phyloP scores from a whole-genome alignment of 225 moss, liverwort and hornwort genomes.

The Polytrichum commune region DNA sequence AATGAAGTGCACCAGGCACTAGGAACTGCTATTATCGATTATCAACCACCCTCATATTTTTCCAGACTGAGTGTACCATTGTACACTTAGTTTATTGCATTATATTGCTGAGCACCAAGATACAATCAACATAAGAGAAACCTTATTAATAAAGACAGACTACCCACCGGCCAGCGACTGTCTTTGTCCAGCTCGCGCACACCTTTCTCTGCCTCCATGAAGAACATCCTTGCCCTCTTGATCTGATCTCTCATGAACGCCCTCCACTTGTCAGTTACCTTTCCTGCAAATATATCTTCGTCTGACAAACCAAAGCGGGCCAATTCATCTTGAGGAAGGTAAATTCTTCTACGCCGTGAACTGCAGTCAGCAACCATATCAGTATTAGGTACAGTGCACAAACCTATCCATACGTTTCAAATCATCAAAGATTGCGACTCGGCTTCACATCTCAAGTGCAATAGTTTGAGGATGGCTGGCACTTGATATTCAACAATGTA shows the following conservation, averaged over 20 bases:
- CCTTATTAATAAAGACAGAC: too few relatives aligned
- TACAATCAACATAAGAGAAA: too few relatives aligned
- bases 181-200: conserved; percentile 69
- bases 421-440: too few relatives aligned
- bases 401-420: too few relatives aligned
- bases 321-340: conserved; percentile 89
- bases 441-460: too few relatives aligned
- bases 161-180: conserved; percentile 88
- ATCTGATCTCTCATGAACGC: conserved; percentile 96
- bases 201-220: conserved; percentile 83
- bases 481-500: too few relatives aligned
- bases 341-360: conserved; percentile 67
- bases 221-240: conserved; percentile 78
- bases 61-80: too few relatives aligned
- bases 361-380: conserved; percentile 26
- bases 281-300: conserved; percentile 83
- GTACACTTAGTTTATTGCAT: too few relatives aligned
- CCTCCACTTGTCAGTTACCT: conserved; percentile 86
- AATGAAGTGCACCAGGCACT: neutral
- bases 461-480: too few relatives aligned
- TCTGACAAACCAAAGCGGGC: conserved; percentile 76
- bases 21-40: neutral
- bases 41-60: too few relatives aligned
- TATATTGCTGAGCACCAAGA: too few relatives aligned
- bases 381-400: too few relatives aligned